Conservation (phyloP, 768 basidiomycete genomes). For the Coprinellus micaceus region DNA sequence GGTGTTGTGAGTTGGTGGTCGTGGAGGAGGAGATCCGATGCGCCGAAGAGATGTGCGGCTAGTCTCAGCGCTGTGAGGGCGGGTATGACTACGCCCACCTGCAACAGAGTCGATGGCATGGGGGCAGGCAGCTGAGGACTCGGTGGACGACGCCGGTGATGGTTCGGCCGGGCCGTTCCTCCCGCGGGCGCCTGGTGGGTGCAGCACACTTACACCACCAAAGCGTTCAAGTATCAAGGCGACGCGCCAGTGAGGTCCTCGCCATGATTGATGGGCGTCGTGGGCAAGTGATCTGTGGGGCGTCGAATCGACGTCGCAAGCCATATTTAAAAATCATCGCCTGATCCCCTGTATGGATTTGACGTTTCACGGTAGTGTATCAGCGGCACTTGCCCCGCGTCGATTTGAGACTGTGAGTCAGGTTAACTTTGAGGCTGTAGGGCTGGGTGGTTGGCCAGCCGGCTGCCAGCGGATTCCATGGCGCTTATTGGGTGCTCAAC, state of each 20-base stretch:
- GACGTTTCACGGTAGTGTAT: neutral
- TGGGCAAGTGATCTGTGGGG: neutral
- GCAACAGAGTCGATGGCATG: neutral
- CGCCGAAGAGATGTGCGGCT: conserved; percentile 46
- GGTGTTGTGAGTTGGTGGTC: conserved; percentile 81
- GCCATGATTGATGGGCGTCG: neutral
- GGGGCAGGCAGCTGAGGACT: no score
- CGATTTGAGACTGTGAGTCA: neutral
- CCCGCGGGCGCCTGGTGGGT: no score
- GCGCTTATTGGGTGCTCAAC: neutral
- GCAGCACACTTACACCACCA: neutral
- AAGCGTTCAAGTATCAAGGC: neutral
- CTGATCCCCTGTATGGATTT: neutral
- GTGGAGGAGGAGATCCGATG: conserved; percentile 52
- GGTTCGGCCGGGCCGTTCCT: no score
- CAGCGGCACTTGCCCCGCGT: neutral
- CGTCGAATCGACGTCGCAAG: neutral
- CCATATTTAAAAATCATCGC: neutral
- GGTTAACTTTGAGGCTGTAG: neutral
- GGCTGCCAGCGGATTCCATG: neutral
- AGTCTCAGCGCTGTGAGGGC: conserved; percentile 47
- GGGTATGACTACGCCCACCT: conserved; percentile 27
- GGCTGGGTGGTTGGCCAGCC: neutral
- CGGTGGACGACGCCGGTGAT: neutral
- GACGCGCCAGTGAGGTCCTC: neutral